A percentile compares a stretch with the other conserved stretches of the same genome.
Evolutionary conservation across 2,329 filamentous ascomycete genomes (phyloP).

Genomic region (Cadophora gregata): DNA sequence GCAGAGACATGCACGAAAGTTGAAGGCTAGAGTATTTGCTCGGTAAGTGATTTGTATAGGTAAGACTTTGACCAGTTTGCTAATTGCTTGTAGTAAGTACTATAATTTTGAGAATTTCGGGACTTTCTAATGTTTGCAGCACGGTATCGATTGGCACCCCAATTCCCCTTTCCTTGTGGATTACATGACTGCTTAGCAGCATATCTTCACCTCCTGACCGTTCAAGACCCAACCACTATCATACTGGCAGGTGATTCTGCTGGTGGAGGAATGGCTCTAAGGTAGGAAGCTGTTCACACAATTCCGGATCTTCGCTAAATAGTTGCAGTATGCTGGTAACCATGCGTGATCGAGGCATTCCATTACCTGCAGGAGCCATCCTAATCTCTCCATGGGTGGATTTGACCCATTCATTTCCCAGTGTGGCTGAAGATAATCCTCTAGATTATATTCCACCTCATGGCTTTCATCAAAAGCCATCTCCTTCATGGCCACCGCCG

Average conservation of each 20-base stretch:
- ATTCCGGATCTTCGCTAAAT: slow-evolving; percentile 38
- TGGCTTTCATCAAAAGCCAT: slow-evolving; percentile 92
- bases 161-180: slow-evolving; percentile 95
- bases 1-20: slow-evolving; percentile 91
- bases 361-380: slow-evolving; percentile 86
- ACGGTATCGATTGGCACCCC: slow-evolving; percentile 84
- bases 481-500: slow-evolving; percentile 89
- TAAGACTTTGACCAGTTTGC: slow-evolving; percentile 22
- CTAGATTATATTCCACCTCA: slow-evolving; percentile 87
- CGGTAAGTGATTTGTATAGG: slow-evolving; percentile 49
- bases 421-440: slow-evolving; percentile 73
- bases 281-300: slow-evolving; percentile 41
- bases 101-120: not conserved
- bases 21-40: slow-evolving; percentile 88
- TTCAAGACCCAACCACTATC: slow-evolving; percentile 81
- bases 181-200: slow-evolving; percentile 88
- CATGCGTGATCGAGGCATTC: slow-evolving; percentile 81
- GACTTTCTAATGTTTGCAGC: slow-evolving; percentile 48
- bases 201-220: slow-evolving; percentile 80
- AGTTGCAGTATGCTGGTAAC: slow-evolving; percentile 68
- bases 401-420: slow-evolving; percentile 93
- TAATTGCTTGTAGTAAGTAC: slow-evolving; percentile 35
- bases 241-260: slow-evolving; percentile 92
- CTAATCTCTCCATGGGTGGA: slow-evolving; percentile 97
- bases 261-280: slow-evolving; percentile 87